Conservation (phyloP, 2,329 filamentous ascomycete genomes). For the Pyrenophora graminea region DNA sequence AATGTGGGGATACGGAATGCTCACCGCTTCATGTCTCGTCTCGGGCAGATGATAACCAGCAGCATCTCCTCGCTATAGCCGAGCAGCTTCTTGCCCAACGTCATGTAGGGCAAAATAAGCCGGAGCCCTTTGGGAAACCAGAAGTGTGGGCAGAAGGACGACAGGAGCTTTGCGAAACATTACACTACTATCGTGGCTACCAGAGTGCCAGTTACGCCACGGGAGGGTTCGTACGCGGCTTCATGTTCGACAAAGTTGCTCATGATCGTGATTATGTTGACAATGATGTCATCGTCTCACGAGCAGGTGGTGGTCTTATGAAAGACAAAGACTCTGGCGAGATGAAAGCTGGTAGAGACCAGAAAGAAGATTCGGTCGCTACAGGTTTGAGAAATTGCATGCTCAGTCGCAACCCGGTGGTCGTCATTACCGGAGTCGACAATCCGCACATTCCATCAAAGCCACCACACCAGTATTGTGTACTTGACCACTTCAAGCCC, state of each 20-base stretch:
- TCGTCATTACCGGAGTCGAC: conserved; percentile 56
- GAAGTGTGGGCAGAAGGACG: conserved; percentile 62
- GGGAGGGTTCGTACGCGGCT: conserved; percentile 56
- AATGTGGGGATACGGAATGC: neutral
- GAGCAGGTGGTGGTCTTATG: conserved; percentile 61
- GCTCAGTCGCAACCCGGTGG: conserved; percentile 55
- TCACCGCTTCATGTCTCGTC: neutral
- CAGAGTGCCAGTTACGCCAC: conserved; percentile 63
- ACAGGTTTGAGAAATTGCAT: conserved; percentile 54
- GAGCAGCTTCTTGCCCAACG: conserved; percentile 21
- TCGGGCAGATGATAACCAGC: neutral
- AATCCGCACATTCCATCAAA: conserved; percentile 55
- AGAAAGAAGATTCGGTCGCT: conserved; percentile 47
- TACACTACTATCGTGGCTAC: conserved; percentile 65
- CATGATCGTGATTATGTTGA: conserved; percentile 63
- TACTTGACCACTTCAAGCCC: conserved; percentile 71
- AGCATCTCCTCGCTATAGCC: conserved; percentile 12
- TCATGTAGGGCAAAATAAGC: conserved; percentile 33
- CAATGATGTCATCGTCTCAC: conserved; percentile 65
- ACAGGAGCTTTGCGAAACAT: conserved; percentile 65
- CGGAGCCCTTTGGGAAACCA: conserved; percentile 47
- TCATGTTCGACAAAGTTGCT: conserved; percentile 62
- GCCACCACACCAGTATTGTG: conserved; percentile 64
- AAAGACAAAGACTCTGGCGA: conserved; percentile 53
- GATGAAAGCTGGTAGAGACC: conserved; percentile 54